phyloP scores from a whole-genome alignment of 805 yeast species.

The Kazachstania bromeliacearum region DNA sequence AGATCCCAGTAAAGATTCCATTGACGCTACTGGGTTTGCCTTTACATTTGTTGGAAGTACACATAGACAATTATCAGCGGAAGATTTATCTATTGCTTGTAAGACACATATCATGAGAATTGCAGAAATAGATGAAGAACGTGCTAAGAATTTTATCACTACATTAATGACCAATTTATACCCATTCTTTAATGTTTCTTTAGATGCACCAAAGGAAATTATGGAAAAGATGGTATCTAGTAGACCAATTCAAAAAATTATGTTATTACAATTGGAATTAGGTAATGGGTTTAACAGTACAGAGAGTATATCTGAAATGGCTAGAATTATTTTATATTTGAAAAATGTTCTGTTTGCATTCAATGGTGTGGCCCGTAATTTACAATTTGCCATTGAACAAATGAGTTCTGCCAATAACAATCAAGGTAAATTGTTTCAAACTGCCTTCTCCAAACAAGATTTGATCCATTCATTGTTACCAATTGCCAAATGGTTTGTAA shows the following conservation, averaged over 20 bases:
- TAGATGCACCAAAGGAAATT: constrained; percentile 29
- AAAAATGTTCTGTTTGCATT: constrained; percentile 29
- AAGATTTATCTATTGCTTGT: constrained; percentile 29
- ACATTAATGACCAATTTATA: constrained; percentile 21
- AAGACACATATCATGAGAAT: constrained; percentile 22
- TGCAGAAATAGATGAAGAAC: constrained; percentile 12
- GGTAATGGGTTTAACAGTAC: constrained; percentile 22
- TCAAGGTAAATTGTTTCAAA: constrained; percentile 34
- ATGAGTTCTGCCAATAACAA: constrained; percentile 9
- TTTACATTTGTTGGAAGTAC: constrained; percentile 29
- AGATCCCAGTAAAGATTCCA: constrained; percentile 13
- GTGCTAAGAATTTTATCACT: constrained; percentile 24
- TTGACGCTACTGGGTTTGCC: constrained; percentile 27
- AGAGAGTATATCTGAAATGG: constrained; percentile 24
- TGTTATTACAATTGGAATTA: constrained; percentile 28
- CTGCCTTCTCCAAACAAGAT: constrained; percentile 52
- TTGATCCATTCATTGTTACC: constrained; percentile 61
- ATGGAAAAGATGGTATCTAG: constrained; percentile 30
- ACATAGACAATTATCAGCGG: constrained; percentile 28
- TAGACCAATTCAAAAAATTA: constrained; percentile 29
- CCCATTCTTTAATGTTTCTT: constrained; percentile 28
- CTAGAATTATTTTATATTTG: constrained; percentile 23
- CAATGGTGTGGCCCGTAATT: constrained; percentile 29
- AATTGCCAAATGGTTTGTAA: constrained; percentile 76
- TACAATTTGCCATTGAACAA: constrained; percentile 31